These are phyloP conservation scores for Euphrasia confusa DNA, from an alignment of 257 asterid genomes.

Conservation along the genomic window DNA sequence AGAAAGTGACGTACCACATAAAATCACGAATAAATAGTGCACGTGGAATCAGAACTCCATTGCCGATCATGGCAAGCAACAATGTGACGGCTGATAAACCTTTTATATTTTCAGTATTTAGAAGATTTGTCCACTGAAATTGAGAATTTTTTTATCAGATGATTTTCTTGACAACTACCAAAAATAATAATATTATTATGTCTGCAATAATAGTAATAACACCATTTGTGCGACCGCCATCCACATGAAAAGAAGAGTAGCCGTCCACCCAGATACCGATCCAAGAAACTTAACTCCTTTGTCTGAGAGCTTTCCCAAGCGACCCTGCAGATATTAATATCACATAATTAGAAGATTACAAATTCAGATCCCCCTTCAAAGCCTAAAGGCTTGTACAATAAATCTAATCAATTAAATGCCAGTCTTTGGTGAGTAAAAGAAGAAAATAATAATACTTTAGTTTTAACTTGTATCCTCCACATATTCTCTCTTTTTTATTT, in stretches of 20 bases:
- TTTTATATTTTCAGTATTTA: conserved; percentile 80
- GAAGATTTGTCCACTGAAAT: conserved; percentile 81
- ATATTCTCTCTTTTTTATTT: neutral
- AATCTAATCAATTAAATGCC: conserved; percentile 3
- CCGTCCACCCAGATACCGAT: conserved; percentile 86
- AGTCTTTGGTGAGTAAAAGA: conserved; percentile 6
- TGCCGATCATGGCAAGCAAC: conserved; percentile 93
- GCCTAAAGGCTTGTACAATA: conserved; percentile 12
- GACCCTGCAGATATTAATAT: conserved; percentile 51
- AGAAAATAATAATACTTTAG: neutral
- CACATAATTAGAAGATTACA: conserved; percentile 11
- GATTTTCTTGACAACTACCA: conserved; percentile 19
- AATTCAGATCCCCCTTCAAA: conserved; percentile 1
- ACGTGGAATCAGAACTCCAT: conserved; percentile 93
- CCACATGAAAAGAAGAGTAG: conserved; percentile 99
- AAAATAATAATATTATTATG: conserved; percentile 1
- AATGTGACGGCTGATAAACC: conserved; percentile 86
- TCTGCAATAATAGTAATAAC: conserved; percentile 11
- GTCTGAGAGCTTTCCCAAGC: conserved; percentile 77
- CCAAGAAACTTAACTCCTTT: conserved; percentile 63
- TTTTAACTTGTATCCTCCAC: neutral
- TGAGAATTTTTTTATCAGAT: conserved; percentile 21
- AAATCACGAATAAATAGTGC: conserved; percentile 82
- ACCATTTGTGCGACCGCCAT: conserved; percentile 96
- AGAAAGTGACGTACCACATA: conserved; percentile 65